These are phyloP conservation scores for Trichophyton verrucosum DNA, from an alignment of 2,329 filamentous ascomycete genomes.

Conservation along the genomic window DNA sequence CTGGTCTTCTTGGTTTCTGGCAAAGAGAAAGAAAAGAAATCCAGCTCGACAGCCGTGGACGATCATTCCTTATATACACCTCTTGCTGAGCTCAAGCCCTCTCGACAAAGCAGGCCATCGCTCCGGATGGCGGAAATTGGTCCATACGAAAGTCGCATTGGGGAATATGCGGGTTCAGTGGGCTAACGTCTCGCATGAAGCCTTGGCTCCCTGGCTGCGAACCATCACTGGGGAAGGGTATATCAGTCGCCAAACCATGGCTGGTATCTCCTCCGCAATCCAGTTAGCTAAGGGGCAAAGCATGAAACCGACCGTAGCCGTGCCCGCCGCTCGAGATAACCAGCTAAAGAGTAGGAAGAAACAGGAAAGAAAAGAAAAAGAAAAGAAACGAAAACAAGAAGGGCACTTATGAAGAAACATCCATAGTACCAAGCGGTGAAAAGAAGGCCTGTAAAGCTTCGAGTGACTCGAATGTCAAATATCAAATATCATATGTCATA, in stretches of 20 bases:
- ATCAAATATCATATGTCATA: neutral
- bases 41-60: neutral
- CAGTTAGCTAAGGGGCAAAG: too few relatives aligned
- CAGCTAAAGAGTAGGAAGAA: neutral
- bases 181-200: neutral
- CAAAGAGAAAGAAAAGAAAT: neutral
- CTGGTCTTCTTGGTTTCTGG: too few relatives aligned
- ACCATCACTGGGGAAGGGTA: neutral
- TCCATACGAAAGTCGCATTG: neutral
- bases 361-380: neutral
- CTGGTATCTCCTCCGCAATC: too few relatives aligned
- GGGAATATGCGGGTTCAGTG: neutral
- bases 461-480: neutral
- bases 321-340: neutral
- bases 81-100: too few relatives aligned
- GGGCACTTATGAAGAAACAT: too few relatives aligned
- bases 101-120: neutral
- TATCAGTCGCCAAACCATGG: neutral
- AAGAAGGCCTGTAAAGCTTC: neutral
- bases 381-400: neutral
- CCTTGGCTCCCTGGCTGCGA: neutral
- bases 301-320: neutral
- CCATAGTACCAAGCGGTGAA: neutral
- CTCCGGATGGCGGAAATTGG: neutral
- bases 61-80: neutral